Evolutionary conservation across 805 yeast genomes (phyloP), one percentile per base, ranked within the genome.

Genomic region (Isabelozyma rhagii): DNA sequence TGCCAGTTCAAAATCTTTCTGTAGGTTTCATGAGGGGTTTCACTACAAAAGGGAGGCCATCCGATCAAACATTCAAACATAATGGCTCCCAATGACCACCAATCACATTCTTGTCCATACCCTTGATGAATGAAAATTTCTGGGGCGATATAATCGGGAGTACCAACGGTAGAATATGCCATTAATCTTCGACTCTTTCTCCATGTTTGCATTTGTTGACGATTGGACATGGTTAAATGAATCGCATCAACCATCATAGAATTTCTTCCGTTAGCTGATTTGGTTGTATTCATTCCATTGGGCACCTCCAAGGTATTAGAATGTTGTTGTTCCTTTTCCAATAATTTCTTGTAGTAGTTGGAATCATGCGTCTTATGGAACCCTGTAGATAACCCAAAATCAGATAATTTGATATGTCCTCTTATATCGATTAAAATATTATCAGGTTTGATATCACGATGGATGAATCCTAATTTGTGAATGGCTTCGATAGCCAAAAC

Each of bases 41-140:
- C 97, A 0, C 94, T 85, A 71, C 97, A 91, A 68, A 91, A 91
- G 44, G 97, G 97, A 25, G 97, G 97, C 96, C 97, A 91, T 31
- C 97, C 97, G 52, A 91, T 88, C 53, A 91, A 73, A 72, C 97
- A 91, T 76, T 91, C 97, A 68, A 87, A 91, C 97, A 91, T 92
- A 63, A 91, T 91, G 1, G 97, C 96, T 29, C 97, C 97, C 43
- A 91, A 71, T 8, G 96, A 87, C 97, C 97, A 91, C 97, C 97
- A 91, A 68, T 91, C 97, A 71, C 97, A 91, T 64, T 91, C 97
- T 70, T 90, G 96, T 10, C 97, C 96, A 68, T 91, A 91, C 5
- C 97, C 97, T 71, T 91, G 94, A 59, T 90, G 90, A 44, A 89
- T 76, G 60, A 91, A 91, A 52, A 91, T 92, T 65, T 91, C 97